Evolutionary conservation across 2,329 filamentous ascomycete genomes (phyloP).

Genomic region (Diaporthe ampelina): DNA sequence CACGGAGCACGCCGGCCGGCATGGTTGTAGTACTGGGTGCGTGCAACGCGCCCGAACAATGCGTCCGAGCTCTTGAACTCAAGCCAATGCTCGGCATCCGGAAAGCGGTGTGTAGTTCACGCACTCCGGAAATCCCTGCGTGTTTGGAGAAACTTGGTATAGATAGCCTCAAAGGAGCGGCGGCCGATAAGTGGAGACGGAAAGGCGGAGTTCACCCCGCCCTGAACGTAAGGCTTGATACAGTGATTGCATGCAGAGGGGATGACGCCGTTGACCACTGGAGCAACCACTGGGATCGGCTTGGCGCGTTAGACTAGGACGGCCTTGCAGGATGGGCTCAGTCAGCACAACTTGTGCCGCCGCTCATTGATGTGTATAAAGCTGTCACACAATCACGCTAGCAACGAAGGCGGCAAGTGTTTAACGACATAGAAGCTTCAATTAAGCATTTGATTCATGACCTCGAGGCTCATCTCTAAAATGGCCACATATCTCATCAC

Average conservation of each 20-base stretch:
- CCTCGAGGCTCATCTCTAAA: not conserved
- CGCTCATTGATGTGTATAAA: not conserved
- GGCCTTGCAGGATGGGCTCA: not conserved
- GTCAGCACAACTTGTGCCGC: not conserved
- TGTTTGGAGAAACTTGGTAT: not conserved
- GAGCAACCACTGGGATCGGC: too few relatives aligned
- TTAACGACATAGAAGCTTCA: not conserved
- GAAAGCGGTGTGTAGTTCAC: not conserved
- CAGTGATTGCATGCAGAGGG: not conserved
- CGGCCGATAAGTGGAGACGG: slow-evolving; percentile 11
- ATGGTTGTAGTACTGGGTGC: not conserved
- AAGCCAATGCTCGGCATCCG: slow-evolving; percentile 8
- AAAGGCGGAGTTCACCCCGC: not conserved
- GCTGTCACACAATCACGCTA: not conserved
- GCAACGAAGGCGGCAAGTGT: not conserved
- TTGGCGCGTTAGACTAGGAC: not conserved
- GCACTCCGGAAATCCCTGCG: not conserved
- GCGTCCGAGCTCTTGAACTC: not conserved
- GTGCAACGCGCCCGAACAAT: not conserved
- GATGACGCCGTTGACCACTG: not conserved
- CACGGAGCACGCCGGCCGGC: not conserved
- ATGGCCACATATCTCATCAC: slow-evolving; percentile 28
- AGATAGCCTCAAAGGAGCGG: not conserved
- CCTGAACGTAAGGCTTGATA: not conserved
- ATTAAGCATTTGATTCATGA: not conserved